Percentiles rank a stretch among this genome's conserved stretches.
Conservation (phyloP, 768 basidiomycete species). For the Termitomyces sp. region DNA sequence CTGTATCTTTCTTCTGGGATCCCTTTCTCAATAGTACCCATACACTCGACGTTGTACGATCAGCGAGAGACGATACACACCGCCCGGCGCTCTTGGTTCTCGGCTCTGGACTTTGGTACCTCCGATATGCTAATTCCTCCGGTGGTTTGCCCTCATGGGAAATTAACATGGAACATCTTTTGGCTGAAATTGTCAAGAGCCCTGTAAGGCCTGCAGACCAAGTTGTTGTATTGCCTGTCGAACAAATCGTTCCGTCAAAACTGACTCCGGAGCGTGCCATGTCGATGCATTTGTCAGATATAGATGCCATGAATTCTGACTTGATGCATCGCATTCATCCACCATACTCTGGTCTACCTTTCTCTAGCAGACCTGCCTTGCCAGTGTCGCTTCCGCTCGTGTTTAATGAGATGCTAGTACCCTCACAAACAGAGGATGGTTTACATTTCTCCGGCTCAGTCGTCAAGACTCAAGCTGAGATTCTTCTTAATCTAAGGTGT, state of each 20-base stretch:
- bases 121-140: conserved; percentile 65
- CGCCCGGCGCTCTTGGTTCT: conserved; percentile 67
- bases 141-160: conserved; percentile 81
- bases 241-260: conserved; percentile 61
- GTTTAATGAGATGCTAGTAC: conserved; percentile 76
- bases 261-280: conserved; percentile 55
- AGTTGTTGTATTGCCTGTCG: conserved; percentile 74
- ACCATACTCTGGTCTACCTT: conserved; percentile 17
- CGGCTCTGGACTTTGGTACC: conserved; percentile 87
- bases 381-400: conserved; percentile 63
- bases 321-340: conserved; percentile 60
- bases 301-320: conserved; percentile 90
- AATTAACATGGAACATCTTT: conserved; percentile 59
- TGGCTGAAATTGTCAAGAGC: conserved; percentile 39
- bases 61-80: conserved; percentile 5
- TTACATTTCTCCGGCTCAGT: conserved; percentile 69
- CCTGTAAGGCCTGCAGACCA: conserved; percentile 52
- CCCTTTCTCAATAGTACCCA: conserved; percentile 76
- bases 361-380: conserved; percentile 13
- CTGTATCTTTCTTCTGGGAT: conserved; percentile 74
- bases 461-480: conserved; percentile 62
- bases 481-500: conserved; percentile 77
- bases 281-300: conserved; percentile 71
- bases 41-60: conserved; percentile 37
- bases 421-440: conserved; percentile 76